phyloP scores from a whole-genome alignment of 169 alveolate genomes.

The Miamiensis avidus region DNA sequence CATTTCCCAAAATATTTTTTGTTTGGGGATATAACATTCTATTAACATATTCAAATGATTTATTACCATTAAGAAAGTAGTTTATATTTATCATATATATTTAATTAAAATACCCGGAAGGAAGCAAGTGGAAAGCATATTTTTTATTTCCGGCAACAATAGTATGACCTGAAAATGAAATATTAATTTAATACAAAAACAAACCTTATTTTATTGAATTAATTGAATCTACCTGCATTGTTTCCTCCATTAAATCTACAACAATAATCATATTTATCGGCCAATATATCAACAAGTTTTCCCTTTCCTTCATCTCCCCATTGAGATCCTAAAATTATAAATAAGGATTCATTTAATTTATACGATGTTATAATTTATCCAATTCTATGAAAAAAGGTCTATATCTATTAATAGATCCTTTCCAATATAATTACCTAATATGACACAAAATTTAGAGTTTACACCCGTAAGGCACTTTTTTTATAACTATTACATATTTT shows the following conservation, averaged over 20 bases:
- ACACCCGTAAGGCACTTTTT: neutral
- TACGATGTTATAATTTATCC: too few relatives aligned
- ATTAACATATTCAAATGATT: too few relatives aligned
- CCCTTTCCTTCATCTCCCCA: slow-evolving; percentile 99
- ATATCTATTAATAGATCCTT: too few relatives aligned
- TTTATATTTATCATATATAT: too few relatives aligned
- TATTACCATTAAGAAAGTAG: too few relatives aligned
- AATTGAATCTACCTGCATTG: slow-evolving; percentile 77
- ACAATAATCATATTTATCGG: slow-evolving; percentile 85
- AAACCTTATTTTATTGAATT: too few relatives aligned
- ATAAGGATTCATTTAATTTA: neutral
- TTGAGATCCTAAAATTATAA: slow-evolving; percentile 88
- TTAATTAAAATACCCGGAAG: slow-evolving; percentile 74
- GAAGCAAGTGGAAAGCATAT: slow-evolving; percentile 92
- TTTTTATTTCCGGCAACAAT: slow-evolving; percentile 82
- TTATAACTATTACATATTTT: neutral
- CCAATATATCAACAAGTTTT: slow-evolving; percentile 91
- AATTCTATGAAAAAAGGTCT: too few relatives aligned
- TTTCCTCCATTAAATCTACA: slow-evolving; percentile 96
- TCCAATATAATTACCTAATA: neutral
- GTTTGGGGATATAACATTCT: slow-evolving; percentile 79
- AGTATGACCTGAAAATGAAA: slow-evolving; percentile 86
- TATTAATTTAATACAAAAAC: neutral
- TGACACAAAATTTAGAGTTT: neutral
- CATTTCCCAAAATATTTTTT: slow-evolving; percentile 90